These are phyloP conservation scores for Acanthamoeba quina DNA, from an alignment of 208 protist genomes.

Conservation along the genomic window DNA sequence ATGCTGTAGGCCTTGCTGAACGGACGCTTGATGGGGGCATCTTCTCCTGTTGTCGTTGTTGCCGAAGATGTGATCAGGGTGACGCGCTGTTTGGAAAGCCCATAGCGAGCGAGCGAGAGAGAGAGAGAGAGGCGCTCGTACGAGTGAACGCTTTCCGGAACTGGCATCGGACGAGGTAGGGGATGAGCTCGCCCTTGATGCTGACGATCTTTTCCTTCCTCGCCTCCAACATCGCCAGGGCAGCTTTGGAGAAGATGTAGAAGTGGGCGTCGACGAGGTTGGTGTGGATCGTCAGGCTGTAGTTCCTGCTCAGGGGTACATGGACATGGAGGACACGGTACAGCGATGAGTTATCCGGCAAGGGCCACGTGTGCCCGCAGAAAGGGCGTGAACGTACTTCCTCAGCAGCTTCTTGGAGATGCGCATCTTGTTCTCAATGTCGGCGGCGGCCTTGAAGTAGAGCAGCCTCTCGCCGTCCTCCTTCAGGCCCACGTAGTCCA, in stretches of 20 bases:
- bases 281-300: slow-evolving; percentile 41
- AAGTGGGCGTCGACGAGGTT: slow-evolving; percentile 81
- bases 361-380: background rate
- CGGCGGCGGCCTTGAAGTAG: slow-evolving; percentile 79
- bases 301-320: background rate
- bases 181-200: slow-evolving; percentile 82
- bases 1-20: slow-evolving; percentile 41
- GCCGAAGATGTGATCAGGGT: background rate
- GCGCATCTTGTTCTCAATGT: slow-evolving; percentile 81
- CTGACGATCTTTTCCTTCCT: slow-evolving; percentile 71
- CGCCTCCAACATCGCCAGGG: slow-evolving; percentile 73
- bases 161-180: slow-evolving; percentile 79
- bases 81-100: background rate
- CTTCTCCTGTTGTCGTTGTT: background rate
- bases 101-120: background rate
- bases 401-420: slow-evolving; percentile 75
- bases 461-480: slow-evolving; percentile 72
- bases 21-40: slow-evolving; percentile 24
- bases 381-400: background rate
- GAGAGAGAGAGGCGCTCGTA: background rate
- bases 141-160: slow-evolving; percentile 43
- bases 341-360: too few relatives aligned
- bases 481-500: slow-evolving; percentile 80
- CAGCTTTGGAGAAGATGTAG: slow-evolving; percentile 81
- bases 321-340: background rate